These are phyloP conservation scores for Chalciporus pseudorubinellus DNA, from an alignment of 768 basidiomycete genomes.

Conservation along the genomic window DNA sequence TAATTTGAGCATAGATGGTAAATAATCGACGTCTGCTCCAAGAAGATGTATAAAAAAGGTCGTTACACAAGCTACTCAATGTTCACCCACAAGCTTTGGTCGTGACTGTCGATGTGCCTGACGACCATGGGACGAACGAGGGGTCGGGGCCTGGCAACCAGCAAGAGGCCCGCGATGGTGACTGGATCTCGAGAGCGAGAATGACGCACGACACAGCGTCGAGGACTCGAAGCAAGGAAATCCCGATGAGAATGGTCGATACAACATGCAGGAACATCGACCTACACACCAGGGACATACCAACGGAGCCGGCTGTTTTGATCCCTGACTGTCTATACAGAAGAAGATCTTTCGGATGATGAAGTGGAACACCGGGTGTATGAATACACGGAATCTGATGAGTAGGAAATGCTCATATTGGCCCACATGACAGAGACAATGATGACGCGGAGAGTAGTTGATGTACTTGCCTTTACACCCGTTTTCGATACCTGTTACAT, in stretches of 20 bases:
- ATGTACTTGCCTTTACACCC: neutral
- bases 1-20: constrained; percentile 51
- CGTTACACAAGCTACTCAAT: constrained; percentile 59
- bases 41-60: constrained; percentile 61
- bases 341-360: constrained; percentile 31
- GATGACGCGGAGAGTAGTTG: constrained; percentile 1
- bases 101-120: constrained; percentile 20
- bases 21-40: constrained; percentile 68
- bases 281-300: constrained; percentile 44
- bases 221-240: constrained; percentile 20
- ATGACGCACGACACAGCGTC: constrained; percentile 10
- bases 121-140: constrained; percentile 6
- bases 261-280: constrained; percentile 49
- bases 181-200: constrained; percentile 30
- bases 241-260: constrained; percentile 57
- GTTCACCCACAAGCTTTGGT: constrained; percentile 27
- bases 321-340: constrained; percentile 48
- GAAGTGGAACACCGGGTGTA: constrained; percentile 29
- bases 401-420: constrained; percentile 48
- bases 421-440: constrained; percentile 31
- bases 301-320: constrained; percentile 35
- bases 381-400: constrained; percentile 21
- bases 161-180: constrained; percentile 40
- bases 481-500: too few relatives aligned
- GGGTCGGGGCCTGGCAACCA: constrained; percentile 25